phyloP scores from a whole-genome alignment of 805 yeast species.

The Yamadazyma laniorum region DNA sequence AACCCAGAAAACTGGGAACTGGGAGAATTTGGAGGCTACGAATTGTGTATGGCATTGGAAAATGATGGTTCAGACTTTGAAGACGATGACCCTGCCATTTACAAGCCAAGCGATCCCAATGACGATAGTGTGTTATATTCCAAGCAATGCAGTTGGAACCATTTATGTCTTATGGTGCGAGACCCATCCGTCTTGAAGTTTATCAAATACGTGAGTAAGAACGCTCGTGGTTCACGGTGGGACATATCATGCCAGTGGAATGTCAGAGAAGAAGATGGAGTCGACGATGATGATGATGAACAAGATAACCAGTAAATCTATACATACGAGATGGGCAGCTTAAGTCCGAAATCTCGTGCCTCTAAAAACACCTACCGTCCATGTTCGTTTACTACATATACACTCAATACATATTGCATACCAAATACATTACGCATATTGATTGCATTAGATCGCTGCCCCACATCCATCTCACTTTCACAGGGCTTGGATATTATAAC shows the following conservation, averaged over 20 bases:
- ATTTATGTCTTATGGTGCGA: constrained; percentile 69
- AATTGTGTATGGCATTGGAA: constrained; percentile 73
- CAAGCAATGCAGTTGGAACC: constrained; percentile 81
- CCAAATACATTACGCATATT: no score
- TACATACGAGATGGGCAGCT: no score
- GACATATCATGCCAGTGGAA: constrained; percentile 83
- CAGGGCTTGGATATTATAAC: no score
- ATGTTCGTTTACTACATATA: no score
- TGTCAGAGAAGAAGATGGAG: constrained; percentile 49
- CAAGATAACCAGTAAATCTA: background rate
- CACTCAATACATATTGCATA: no score
- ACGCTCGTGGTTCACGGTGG: constrained; percentile 91
- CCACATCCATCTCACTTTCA: no score
- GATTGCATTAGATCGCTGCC: no score
- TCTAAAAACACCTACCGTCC: no score
- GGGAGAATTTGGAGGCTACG: constrained; percentile 95
- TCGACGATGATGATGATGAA: constrained; percentile 17
- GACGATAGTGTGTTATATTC: constrained; percentile 77
- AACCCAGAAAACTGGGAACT: constrained; percentile 71
- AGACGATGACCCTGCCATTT: constrained; percentile 83
- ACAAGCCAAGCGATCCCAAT: constrained; percentile 51
- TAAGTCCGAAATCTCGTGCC: no score
- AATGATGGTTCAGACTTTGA: constrained; percentile 44
- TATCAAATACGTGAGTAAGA: constrained; percentile 84
- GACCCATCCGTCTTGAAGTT: constrained; percentile 88